Evolutionary conservation across 2,329 filamentous ascomycete species (phyloP), one percentile per base, ranked within the genome.

Genomic region (Botrytis fragariae): DNA sequence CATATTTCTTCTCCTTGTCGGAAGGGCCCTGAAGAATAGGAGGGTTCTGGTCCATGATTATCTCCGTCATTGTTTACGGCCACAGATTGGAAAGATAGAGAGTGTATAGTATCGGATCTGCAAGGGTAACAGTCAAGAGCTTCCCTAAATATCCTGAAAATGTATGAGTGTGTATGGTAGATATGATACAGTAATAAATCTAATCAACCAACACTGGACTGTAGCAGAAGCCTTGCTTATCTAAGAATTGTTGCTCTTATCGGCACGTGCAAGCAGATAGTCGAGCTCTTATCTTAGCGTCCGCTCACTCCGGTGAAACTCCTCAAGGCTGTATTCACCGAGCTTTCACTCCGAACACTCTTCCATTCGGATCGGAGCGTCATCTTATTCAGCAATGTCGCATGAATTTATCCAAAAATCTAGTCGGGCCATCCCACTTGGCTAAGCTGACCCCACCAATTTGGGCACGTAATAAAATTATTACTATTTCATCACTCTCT

Each of bases 1-100:
- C 96, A 84, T 99, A 99, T 81, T 93, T 97, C 78, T 88, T 88
- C 81, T 91, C 87, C 80, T 90, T 90, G 60, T 88, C 87, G 20
- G 87, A 87, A 51, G 88, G 88, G 51, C 84, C 86, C 72, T 85
- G 84, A 6, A 86, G 80, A 25, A 83, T 80, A 39, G 85, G 84
- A 39, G 84, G 85, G 22, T 83, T 83, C 63, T 75, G 77, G 57
- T 77, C 75, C 18, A 71, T 75, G 25, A 79, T 75, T 37, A 79
- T 71, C 71, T 80, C 77, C 10, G 77, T 77, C 80, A 81, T 80
- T 37, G 14, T 37, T 35, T 3, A 12, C 12, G 3, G 29, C 25
- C 37, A 44, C n/a, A 16, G 8, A 20, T 25, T 22, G 8, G 18
- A 22, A 22, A 14, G 22, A 20, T 2, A n/a, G 20, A 20, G 16